These are phyloP conservation scores for Ogataea angusta DNA, from an alignment of 805 yeast genomes.

Conservation along the genomic window DNA sequence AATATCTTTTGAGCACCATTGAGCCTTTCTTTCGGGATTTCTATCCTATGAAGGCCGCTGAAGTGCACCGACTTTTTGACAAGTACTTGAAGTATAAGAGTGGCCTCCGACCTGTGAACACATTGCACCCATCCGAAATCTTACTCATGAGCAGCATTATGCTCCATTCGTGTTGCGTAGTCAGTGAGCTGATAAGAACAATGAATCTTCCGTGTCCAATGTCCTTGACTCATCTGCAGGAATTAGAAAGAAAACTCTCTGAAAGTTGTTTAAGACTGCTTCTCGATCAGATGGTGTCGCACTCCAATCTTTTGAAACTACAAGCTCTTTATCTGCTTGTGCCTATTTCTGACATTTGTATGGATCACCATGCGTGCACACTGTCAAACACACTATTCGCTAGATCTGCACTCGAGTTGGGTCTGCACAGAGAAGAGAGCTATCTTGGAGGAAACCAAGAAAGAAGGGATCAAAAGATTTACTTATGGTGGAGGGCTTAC, in stretches of 20 bases:
- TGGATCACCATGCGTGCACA: background rate
- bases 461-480: constrained; percentile 38
- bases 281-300: background rate
- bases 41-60: constrained; percentile 1
- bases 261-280: background rate
- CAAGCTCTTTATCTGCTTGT: background rate
- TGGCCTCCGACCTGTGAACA: constrained; percentile 22
- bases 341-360: background rate
- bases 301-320: background rate
- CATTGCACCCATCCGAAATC: constrained; percentile 31
- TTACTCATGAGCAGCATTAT: constrained; percentile 32
- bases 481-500: constrained; percentile 50
- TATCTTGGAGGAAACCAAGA: constrained; percentile 34
- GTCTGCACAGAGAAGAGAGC: constrained; percentile 50
- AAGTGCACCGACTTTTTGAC: constrained; percentile 8
- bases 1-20: background rate
- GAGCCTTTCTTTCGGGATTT: background rate
- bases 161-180: constrained; percentile 17
- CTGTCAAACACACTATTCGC: constrained; percentile 44
- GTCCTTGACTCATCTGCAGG: constrained; percentile 22
- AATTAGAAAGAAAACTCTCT: constrained; percentile 25
- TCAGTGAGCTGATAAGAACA: constrained; percentile 7
- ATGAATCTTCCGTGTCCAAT: background rate
- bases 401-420: constrained; percentile 54
- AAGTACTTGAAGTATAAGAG: constrained; percentile 26